phyloP scores from a whole-genome alignment of 345 rosid species.

The Sapria himalayana region DNA sequence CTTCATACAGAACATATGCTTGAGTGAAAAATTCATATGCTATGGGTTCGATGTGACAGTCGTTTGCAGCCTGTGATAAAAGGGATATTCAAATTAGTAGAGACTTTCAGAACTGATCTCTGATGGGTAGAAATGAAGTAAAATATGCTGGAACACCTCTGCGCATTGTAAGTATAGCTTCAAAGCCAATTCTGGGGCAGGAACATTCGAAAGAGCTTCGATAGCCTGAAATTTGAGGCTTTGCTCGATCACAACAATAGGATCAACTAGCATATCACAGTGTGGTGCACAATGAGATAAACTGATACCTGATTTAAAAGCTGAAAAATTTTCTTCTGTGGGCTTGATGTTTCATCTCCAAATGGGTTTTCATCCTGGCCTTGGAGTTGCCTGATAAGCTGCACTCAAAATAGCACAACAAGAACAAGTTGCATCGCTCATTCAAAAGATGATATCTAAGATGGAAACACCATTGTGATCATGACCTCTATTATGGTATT shows the following conservation, averaged over 20 bases:
- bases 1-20: slow-evolving; percentile 94
- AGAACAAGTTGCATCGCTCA: slow-evolving; percentile 4
- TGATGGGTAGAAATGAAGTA: too few relatives aligned
- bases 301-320: slow-evolving; percentile 54
- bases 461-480: too few relatives aligned
- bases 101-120: too few relatives aligned
- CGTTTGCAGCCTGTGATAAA: slow-evolving; percentile 77
- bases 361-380: slow-evolving; percentile 91
- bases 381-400: slow-evolving; percentile 77
- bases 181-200: slow-evolving; percentile 80
- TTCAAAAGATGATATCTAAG: too few relatives aligned
- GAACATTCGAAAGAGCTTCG: slow-evolving; percentile 54
- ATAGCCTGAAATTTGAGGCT: slow-evolving; percentile 33
- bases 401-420: slow-evolving; percentile 6
- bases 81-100: too few relatives aligned
- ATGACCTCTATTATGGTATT: too few relatives aligned
- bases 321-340: slow-evolving; percentile 82
- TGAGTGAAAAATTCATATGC: slow-evolving; percentile 98
- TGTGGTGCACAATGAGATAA: slow-evolving; percentile 1
- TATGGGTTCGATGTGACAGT: slow-evolving; percentile 79
- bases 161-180: slow-evolving; percentile 86
- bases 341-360: slow-evolving; percentile 51
- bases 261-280: too few relatives aligned
- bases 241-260: background rate
- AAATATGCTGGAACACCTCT: too few relatives aligned